These are phyloP conservation scores for Cynara cardunculus DNA, from an alignment of 129 eudicot species.

Conservation along the genomic window DNA sequence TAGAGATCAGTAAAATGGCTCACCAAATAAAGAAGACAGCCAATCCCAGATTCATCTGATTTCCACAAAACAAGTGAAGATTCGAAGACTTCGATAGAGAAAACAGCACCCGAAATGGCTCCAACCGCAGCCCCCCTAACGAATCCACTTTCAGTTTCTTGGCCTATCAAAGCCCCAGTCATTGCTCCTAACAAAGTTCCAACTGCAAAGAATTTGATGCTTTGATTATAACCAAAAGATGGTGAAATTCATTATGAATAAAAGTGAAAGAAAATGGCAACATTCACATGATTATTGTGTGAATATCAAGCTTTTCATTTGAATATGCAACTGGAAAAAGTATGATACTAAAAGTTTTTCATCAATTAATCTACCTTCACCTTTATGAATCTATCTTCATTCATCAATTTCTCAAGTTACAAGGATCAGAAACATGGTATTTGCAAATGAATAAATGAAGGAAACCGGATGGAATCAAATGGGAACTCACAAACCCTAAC, in stretches of 20 bases:
- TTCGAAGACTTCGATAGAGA: slow-evolving; percentile 96
- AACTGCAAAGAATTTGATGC: slow-evolving; percentile 48
- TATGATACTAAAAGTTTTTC: not conserved
- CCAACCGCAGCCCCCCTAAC: slow-evolving; percentile 96
- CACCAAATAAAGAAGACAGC: slow-evolving; percentile 87
- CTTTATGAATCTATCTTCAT: not conserved
- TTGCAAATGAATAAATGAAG: not conserved
- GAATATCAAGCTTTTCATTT: not conserved
- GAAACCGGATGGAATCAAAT: not conserved
- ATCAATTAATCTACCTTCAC: not conserved
- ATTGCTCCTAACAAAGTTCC: slow-evolving; percentile 93
- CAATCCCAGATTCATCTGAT: slow-evolving; percentile 90
- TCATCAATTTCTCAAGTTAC: not conserved
- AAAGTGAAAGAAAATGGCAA: not conserved
- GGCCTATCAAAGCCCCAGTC: slow-evolving; percentile 96
- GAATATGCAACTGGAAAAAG: not conserved
- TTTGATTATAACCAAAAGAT: slow-evolving; percentile 10
- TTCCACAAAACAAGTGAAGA: slow-evolving; percentile 87
- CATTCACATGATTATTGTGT: not conserved
- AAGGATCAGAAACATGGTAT: not conserved
- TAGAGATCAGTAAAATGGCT: slow-evolving; percentile 25
- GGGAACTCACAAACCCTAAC: slow-evolving; percentile 8
- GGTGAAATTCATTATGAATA: not conserved
- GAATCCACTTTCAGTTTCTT: slow-evolving; percentile 96
- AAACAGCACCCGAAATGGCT: slow-evolving; percentile 98